Conservation (phyloP, 192 early-diverging fungal genomes). For the Coemansia javaensis region DNA sequence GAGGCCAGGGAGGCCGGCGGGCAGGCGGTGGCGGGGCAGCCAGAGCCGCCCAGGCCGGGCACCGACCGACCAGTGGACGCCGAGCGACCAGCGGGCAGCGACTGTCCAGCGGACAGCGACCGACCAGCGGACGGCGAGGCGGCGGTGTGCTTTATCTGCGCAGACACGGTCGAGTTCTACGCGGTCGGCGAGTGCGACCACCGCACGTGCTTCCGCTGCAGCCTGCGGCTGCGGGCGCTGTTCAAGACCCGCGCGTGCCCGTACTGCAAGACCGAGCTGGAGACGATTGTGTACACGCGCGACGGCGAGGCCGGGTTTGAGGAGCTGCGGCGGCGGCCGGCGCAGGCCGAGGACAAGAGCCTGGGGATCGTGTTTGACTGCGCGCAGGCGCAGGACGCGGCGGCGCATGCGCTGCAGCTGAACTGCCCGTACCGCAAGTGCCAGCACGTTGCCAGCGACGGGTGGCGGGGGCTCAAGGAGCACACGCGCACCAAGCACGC, state of each 20-base stretch:
- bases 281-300: slow-evolving; percentile 72
- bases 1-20: no score
- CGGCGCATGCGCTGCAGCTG: slow-evolving; percentile 67
- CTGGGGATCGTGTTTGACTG: slow-evolving; percentile 73
- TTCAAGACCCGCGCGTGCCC: slow-evolving; percentile 84
- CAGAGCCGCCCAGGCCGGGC: no score
- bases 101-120: neutral
- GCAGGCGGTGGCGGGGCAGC: no score
- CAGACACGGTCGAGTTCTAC: slow-evolving; percentile 72
- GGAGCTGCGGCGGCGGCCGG: slow-evolving; percentile 47
- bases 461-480: slow-evolving; percentile 79
- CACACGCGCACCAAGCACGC: slow-evolving; percentile 78
- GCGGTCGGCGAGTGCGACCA: slow-evolving; percentile 89
- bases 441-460: slow-evolving; percentile 63
- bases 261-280: slow-evolving; percentile 86
- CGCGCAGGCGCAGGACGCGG: slow-evolving; percentile 68
- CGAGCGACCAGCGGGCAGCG: no score
- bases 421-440: slow-evolving; percentile 87
- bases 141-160: slow-evolving; percentile 81
- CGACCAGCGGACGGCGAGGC: slow-evolving; percentile 25
- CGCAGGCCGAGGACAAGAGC: slow-evolving; percentile 62
- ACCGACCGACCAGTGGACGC: no score
- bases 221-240: slow-evolving; percentile 80
- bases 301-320: slow-evolving; percentile 55
- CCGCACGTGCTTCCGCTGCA: slow-evolving; percentile 88